Evolutionary conservation across 2,329 filamentous ascomycete species (phyloP).

Genomic region (Zarea fungicola): DNA sequence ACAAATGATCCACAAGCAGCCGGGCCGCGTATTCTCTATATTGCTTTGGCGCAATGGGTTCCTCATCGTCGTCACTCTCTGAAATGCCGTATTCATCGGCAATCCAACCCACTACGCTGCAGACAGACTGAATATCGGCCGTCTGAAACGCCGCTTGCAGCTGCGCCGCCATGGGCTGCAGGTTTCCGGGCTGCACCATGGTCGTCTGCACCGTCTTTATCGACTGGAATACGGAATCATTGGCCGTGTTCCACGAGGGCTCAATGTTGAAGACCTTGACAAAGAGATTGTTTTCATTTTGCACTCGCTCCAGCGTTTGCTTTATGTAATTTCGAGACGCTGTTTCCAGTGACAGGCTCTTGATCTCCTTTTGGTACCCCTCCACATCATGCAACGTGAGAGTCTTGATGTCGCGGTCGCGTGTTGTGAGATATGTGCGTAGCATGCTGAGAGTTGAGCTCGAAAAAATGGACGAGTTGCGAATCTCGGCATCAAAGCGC

Average conservation of each 20-base stretch:
- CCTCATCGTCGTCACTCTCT: constrained; percentile 51
- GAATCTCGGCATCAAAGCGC: constrained; percentile 35
- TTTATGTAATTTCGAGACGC: constrained; percentile 55
- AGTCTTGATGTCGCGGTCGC: constrained; percentile 49
- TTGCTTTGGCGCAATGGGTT: constrained; percentile 47
- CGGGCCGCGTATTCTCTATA: constrained; percentile 52
- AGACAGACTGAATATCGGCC: constrained; percentile 44
- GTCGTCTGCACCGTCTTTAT: constrained; percentile 46
- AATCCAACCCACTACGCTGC: constrained; percentile 53
- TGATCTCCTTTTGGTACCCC: constrained; percentile 48
- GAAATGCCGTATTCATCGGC: constrained; percentile 52
- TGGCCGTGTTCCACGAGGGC: constrained; percentile 44
- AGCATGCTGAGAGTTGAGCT: constrained; percentile 52
- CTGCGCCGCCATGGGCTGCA: constrained; percentile 45
- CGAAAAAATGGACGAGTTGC: constrained; percentile 47
- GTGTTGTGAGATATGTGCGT: constrained; percentile 45
- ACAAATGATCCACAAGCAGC: constrained; percentile 52
- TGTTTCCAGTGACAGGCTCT: constrained; percentile 45
- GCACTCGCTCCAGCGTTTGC: constrained; percentile 54
- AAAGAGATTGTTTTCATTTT: constrained; percentile 50
- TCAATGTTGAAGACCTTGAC: constrained; percentile 52
- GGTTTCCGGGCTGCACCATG: constrained; percentile 49
- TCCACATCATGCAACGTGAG: constrained; percentile 51
- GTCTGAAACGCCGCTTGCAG: constrained; percentile 45
- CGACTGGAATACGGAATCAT: constrained; percentile 45